These are phyloP conservation scores for Auricularia heimuer DNA, from an alignment of 768 basidiomycete genomes.

Conservation along the genomic window DNA sequence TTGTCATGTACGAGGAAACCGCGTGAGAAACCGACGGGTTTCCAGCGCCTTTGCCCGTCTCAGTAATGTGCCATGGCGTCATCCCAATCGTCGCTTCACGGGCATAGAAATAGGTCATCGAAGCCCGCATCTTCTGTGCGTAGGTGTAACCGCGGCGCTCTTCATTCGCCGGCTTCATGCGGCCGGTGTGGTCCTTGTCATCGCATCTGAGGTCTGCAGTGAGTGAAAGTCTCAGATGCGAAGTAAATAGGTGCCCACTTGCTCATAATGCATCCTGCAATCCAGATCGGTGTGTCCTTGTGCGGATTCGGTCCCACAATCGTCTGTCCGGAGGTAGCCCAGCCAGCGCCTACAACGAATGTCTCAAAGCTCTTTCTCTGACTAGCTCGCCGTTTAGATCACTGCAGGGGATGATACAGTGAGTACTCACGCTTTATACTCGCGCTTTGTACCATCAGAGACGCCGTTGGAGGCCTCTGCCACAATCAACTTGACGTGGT, in stretches of 20 bases:
- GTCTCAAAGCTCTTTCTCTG: no score
- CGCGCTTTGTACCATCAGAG: no score
- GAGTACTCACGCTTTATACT: no score
- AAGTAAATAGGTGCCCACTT: slow-evolving; percentile 4
- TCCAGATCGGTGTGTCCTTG: slow-evolving; percentile 9
- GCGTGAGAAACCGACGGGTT: slow-evolving; percentile 16
- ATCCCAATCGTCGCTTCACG: slow-evolving; percentile 11
- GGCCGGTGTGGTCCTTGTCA: slow-evolving; percentile 9
- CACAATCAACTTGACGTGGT: no score
- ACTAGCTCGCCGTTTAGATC: no score
- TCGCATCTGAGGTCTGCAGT: slow-evolving; percentile 9
- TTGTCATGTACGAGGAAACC: slow-evolving; percentile 19
- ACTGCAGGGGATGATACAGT: no score
- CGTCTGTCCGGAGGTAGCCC: not conserved
- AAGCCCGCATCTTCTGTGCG: slow-evolving; percentile 17
- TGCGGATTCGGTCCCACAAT: not conserved
- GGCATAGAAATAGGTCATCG: slow-evolving; percentile 14
- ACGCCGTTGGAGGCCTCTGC: no score
- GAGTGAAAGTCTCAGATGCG: not conserved
- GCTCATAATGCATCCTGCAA: slow-evolving; percentile 13
- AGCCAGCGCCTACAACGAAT: not conserved
- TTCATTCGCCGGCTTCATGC: not conserved
- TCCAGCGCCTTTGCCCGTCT: slow-evolving; percentile 7
- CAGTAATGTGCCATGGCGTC: slow-evolving; percentile 8
- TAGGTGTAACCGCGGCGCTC: not conserved